Evolutionary conservation across 192 early-diverging fungal genomes (phyloP).

Genomic region (Podila minutissima): DNA sequence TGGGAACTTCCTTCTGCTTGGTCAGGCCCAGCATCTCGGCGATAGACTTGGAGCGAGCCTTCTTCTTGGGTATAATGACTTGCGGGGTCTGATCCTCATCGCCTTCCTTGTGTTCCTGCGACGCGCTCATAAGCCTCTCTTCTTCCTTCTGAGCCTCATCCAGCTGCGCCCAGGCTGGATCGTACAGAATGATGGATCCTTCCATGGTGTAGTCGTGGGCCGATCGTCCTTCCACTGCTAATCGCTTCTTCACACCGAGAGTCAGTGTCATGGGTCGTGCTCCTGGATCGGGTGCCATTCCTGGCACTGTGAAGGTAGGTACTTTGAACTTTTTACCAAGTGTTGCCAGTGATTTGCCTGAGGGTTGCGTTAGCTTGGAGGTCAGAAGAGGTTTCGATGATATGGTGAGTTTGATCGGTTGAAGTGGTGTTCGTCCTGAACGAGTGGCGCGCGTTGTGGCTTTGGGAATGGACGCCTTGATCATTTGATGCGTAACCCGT

Average conservation of each 20-base stretch:
- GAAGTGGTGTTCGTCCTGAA: conserved; percentile 24
- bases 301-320: conserved; percentile 48
- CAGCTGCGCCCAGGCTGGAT: conserved; percentile 66
- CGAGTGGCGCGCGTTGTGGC: conserved; percentile 25
- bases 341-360: not conserved
- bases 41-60: conserved; percentile 58
- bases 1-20: conserved; percentile 50
- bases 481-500: conserved; percentile 29
- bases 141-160: conserved; percentile 62
- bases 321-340: conserved; percentile 48
- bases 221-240: conserved; percentile 59
- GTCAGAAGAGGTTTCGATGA: conserved; percentile 32
- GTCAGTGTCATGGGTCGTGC: not conserved
- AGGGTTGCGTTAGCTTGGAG: not conserved
- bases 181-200: conserved; percentile 87
- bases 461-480: conserved; percentile 22
- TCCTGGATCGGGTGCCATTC: conserved; percentile 19
- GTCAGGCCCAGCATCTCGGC: conserved; percentile 63
- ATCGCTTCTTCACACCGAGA: conserved; percentile 23
- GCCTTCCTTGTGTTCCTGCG: conserved; percentile 12
- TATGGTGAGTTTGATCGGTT: conserved; percentile 24
- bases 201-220: conserved; percentile 86
- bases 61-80: conserved; percentile 56
- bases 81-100: conserved; percentile 34
- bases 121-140: conserved; percentile 41